Evolutionary conservation across 192 early-diverging fungal species (phyloP).

Genomic region (Cetraspora pellucida): DNA sequence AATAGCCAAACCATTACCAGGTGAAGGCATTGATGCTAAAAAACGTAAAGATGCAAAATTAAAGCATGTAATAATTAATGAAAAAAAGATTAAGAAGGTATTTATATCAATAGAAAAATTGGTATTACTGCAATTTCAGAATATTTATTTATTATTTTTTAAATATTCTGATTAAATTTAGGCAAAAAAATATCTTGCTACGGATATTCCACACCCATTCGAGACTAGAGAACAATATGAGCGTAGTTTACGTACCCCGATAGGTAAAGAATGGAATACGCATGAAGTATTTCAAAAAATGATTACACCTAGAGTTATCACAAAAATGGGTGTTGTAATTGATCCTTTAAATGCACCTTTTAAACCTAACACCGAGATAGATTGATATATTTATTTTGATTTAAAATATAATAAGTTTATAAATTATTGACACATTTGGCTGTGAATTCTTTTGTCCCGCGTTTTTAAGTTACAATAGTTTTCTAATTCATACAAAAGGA

Average conservation of each 20-base stretch:
- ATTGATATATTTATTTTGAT: too few species aligned
- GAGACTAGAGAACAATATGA: conserved; percentile 88
- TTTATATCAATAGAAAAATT: not conserved
- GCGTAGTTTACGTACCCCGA: conserved; percentile 73
- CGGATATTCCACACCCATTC: conserved; percentile 82
- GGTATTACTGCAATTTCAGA: not conserved
- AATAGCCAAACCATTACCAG: conserved; percentile 54
- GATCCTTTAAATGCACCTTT: conserved; percentile 77
- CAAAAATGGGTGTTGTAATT: conserved; percentile 85
- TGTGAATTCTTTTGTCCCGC: too few species aligned
- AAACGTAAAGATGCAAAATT: conserved; percentile 75
- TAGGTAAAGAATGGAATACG: conserved; percentile 99
- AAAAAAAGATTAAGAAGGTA: conserved; percentile 81
- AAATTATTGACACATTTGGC: too few species aligned
- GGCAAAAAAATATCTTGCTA: conserved; percentile 72
- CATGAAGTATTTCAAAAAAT: conserved; percentile 67
- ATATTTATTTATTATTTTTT: not conserved
- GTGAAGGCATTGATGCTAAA: conserved; percentile 63
- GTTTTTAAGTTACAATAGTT: too few species aligned
- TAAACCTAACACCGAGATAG: not conserved
- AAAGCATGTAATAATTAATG: conserved; percentile 91
- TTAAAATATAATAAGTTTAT: too few species aligned
- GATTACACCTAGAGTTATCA: conserved; percentile 79
- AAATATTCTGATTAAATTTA: conserved; percentile 34
- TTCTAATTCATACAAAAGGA: too few species aligned